Conservation (phyloP, 73 alveolate genomes). For the Tetrahymena borealis region DNA sequence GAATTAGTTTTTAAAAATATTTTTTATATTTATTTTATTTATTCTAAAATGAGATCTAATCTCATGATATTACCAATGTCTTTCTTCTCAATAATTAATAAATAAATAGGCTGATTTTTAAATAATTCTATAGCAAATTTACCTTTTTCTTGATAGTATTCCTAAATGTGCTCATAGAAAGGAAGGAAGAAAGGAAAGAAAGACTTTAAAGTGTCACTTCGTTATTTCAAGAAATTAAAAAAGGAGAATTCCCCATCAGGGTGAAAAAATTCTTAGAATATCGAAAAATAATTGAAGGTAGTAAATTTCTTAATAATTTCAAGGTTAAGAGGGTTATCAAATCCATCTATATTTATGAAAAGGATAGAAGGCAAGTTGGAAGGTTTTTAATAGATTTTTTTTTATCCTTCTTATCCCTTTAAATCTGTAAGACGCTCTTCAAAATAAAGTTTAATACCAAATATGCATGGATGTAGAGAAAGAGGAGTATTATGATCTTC, state of each 20-base stretch:
- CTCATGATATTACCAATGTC: no score
- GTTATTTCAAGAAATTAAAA: neutral
- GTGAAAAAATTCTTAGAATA: neutral
- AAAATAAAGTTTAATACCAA: neutral
- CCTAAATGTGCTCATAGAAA: neutral
- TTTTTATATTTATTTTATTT: no score
- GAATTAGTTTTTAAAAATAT: no score
- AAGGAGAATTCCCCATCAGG: neutral
- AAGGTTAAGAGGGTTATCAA: neutral
- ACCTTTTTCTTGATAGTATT: neutral
- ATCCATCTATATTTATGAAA: neutral
- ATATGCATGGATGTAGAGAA: neutral
- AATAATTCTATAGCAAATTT: neutral
- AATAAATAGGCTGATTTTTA: neutral
- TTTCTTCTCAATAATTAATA: neutral
- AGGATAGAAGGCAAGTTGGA: neutral
- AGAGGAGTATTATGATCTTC: neutral
- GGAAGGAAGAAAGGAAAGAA: neutral
- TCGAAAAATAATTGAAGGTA: neutral
- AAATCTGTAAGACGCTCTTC: neutral
- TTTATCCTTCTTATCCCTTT: neutral
- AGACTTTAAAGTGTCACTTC: neutral
- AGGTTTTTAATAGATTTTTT: neutral
- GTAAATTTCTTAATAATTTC: neutral
- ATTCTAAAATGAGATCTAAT: no score